Evolutionary conservation across 176 grass and related monocot genomes (phyloP).

Genomic region (Lolium multiflorum): DNA sequence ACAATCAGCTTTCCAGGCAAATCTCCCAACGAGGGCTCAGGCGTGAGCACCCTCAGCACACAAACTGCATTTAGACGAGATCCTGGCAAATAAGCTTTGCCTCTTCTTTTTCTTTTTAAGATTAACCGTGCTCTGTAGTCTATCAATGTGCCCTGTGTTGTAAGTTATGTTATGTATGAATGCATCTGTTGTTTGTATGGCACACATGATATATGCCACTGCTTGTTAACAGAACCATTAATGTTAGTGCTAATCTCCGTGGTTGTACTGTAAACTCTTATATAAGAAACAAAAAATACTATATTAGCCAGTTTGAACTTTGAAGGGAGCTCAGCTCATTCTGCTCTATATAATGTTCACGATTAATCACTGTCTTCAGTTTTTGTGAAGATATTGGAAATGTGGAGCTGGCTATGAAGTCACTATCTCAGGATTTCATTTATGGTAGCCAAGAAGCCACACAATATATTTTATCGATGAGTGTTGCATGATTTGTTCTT

Average conservation of each 20-base stretch:
- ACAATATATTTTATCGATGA: neutral
- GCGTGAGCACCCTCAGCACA: conserved; percentile 58
- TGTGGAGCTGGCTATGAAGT: conserved; percentile 2
- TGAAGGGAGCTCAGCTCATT: conserved; percentile 16
- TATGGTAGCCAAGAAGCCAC: neutral
- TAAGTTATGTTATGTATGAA: conserved; percentile 65
- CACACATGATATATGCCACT: conserved; percentile 44
- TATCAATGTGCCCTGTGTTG: conserved; percentile 56
- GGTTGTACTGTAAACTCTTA: conserved; percentile 49
- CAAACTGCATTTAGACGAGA: conserved; percentile 54
- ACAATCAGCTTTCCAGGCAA: conserved; percentile 96
- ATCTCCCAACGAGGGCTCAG: conserved; percentile 77
- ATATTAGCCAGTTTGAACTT: conserved; percentile 33
- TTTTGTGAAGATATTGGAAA: conserved; percentile 13
- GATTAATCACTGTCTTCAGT: neutral
- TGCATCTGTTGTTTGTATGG: conserved; percentile 51
- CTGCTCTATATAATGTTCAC: conserved; percentile 1
- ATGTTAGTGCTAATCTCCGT: conserved; percentile 53
- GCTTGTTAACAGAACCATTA: conserved; percentile 54
- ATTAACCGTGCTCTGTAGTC: conserved; percentile 50
- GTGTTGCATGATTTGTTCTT: neutral
- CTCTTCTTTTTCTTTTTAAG: conserved; percentile 34
- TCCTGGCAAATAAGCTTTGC: conserved; percentile 61
- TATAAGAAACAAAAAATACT: conserved; percentile 5
- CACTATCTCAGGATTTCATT: neutral